Percentiles rank a stretch among this genome's conserved stretches.
These are phyloP conservation scores for Lactarius quietus DNA, from an alignment of 768 basidiomycete genomes.

Conservation along the genomic window DNA sequence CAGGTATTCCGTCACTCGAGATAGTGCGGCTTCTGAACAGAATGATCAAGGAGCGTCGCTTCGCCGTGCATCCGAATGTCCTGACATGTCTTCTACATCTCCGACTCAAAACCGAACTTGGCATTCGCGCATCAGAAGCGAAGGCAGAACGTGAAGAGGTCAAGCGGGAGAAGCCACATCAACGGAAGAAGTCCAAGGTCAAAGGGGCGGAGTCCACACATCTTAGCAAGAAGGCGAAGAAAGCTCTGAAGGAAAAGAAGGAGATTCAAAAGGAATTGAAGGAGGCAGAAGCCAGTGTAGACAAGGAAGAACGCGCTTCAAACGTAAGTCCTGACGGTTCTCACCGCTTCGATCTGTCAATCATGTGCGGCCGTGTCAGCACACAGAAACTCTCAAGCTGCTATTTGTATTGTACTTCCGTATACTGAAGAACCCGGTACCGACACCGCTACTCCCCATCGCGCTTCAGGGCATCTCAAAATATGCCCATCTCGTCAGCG, in stretches of 20 bases:
- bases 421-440: conserved; percentile 81
- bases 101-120: conserved; percentile 82
- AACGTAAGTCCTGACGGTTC: conserved; percentile 52
- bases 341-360: conserved; percentile 6
- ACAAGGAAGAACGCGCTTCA: conserved; percentile 81
- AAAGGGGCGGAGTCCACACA: conserved; percentile 54
- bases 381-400: conserved; percentile 97
- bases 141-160: conserved; percentile 52
- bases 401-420: conserved; percentile 97
- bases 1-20: conserved; percentile 81
- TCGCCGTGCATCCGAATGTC: conserved; percentile 85
- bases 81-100: conserved; percentile 81
- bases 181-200: conserved; percentile 39
- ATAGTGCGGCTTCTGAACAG: conserved; percentile 86
- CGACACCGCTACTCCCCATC: conserved; percentile 76
- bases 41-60: conserved; percentile 93
- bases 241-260: conserved; percentile 80
- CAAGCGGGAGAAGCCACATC: conserved; percentile 31
- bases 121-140: conserved; percentile 71
- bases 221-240: conserved; percentile 89
- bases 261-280: conserved; percentile 89
- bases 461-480: conserved; percentile 90
- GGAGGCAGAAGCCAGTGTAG: conserved; percentile 92
- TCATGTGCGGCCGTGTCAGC: conserved; percentile 45
- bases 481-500: conserved; percentile 94